Evolutionary conservation across 1,139 yeast species (phyloP), one percentile per base, ranked within the genome.

Genomic region (Taphrina communis): DNA sequence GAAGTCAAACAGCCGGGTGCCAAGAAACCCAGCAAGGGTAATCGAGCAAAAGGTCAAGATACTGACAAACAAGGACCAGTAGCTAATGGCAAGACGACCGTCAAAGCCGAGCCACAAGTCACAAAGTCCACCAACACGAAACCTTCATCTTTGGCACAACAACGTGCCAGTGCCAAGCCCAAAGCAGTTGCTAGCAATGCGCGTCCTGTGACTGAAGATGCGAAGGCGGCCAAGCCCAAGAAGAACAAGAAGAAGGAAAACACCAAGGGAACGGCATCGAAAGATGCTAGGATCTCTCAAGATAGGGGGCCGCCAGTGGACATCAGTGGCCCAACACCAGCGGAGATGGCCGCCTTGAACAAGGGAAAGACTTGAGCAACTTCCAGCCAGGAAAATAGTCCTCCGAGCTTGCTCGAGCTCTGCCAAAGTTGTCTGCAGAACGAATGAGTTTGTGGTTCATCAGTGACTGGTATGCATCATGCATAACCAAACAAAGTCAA

Each of bases 311-410:
- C 67, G 7, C 42, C 35, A 6, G 55, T 55, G 14, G 61, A 53
- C 55, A 52, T 51, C 52, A 63, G 55, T 41, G 67, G 67, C 19
- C 67, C 67, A 3, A 63, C 67, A n/a, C 67, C 67, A 14, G 67
- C 67, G 6, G 67, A 63, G 25, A 63, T 63, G 67, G 67, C 67
- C 14, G 67, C 67, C 12, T 39, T 42, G 21, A 52, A 59, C 12
- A 53, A 46, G 25, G 42, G 53, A 6, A 63, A 55, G 55, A 63
- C 61, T 12, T 63, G 61, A 63, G 17, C 31, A 25, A 4, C 4
- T 25, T 25, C 31, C 31, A 4, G 4, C 31, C 31, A 25, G 31
- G 4, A 2, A 25, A 2, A 25, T 17, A 25, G 31, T 25, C 31
- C 31, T 25, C 4, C 31, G 31, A 2, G 31, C 31, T 25, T 4